Base-by-base conservation (phyloP, 306 rosid species). In the Lablab purpureus region DNA sequence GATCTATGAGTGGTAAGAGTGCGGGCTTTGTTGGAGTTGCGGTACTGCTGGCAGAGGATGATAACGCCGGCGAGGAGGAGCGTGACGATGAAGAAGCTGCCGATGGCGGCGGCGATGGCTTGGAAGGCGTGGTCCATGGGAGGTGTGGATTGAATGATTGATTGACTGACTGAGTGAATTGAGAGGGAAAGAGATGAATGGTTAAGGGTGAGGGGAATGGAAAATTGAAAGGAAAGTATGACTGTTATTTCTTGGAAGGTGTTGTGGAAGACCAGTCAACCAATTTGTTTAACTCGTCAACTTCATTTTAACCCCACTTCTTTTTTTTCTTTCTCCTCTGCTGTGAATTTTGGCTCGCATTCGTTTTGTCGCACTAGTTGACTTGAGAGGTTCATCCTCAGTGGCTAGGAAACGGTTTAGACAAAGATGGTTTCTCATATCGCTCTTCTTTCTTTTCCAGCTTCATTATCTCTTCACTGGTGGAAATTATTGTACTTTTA, bases 61-160 rank as follows among this genome's bases (percentile, higher is more conserved):
- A 85, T 27, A 75, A 84, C 4, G 67, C 17, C 15, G 49, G 84
- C 89, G 12, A 89, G 27, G 66, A 93, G 4, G 17, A 88, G 9
- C 11, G 85, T 79, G 9, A 93, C 37, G 64, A 78, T 10, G 72
- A 91, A 65, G 90, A 93, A 93, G 87, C 89, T 87, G 25, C 40
- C 87, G 21, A 10, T 0, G 43, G 96, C 94, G 0, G 94, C 91
- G 4, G 84, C 0, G 13, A 84, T n/a, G 32, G 84, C 87, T 45
- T 37, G 37, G n/a, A 3, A 0, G 13, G 22, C 0, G 11, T 8
- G 27, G 0, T 74, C 84, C 88, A 85, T 82, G 71, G 25, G 11
- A 0, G 62, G n/a, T 5, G n/a, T 19, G 66, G 34, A 70, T 4
- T n/a, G n/a, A n/a, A n/a, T 13, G 49, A n/a, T 34, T 43, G 49